Base-by-base conservation (phyloP, 352 stramenopile genomes). In the Globisporangium paroecandrum region DNA sequence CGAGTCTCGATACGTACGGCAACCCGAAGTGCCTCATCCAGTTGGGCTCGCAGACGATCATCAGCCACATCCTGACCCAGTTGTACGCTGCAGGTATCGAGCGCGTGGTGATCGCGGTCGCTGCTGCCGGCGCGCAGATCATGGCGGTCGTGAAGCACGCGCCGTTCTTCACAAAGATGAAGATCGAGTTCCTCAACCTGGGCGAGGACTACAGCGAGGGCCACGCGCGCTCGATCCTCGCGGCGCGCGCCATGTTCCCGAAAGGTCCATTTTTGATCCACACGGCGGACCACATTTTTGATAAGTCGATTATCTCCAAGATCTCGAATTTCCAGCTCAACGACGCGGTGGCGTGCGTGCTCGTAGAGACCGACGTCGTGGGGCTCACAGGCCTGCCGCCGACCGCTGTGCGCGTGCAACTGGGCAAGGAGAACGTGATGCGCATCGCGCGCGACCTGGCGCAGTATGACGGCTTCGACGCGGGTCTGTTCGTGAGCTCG, bases 151-250 rank as follows among this genome's bases (percentile, higher is more conserved):
- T 93, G 51, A 85, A 87, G 70, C 77, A 86, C 36, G 89, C 84
- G 27, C 75, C 79, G 20, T 83, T 90, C 59, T 93, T 79, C 73
- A 72, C 72, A 62, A 90, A 91, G 68, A 91, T 94, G 84, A 70
- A 83, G 69, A 93, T 95, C 55, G 85, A 93, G 71, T 95, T 94
- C 65, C 58, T 95, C 29, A 91, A 95, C 63, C 62, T 95, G n/a
- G 86, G 86, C 43, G 81, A 92, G 61, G 81, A 91, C 64, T 90
- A 85, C 61, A 76, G 77, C 18, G 90, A 92, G 62, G 82, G 83
- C 38, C 81, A 93, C 68, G 80, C 87, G 63, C 82, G 85, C 34
- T 90, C 87, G 58, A 58, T 95, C 46, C 71, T 95, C 24, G 89
- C 87, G 13, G 87, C 85, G 27, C 77, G 85, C 55, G 77, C 91